Evolutionary conservation across 345 rosid species (phyloP), one percentile per base, ranked within the genome.

Genomic region (Citrus sp.): DNA sequence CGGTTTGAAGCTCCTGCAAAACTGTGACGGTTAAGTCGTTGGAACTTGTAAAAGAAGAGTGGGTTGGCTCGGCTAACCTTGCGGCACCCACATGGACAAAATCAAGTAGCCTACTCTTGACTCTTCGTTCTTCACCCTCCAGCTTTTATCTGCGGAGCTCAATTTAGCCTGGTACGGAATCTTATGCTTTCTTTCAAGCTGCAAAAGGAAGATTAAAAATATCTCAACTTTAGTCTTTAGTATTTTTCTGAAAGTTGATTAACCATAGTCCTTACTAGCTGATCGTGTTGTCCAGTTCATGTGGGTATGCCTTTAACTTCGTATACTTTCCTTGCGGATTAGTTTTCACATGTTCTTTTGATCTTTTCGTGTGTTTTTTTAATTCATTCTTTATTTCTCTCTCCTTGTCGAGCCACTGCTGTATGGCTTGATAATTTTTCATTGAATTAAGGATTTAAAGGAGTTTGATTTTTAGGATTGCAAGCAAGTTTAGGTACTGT

Each of bases 241-340:
- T 74, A 40, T 42, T 40, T 74, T 32, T 27, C 1, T 10, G 28
- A 19, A 12, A 74, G 35, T 24, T 27, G 77, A 25, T 62, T 42
- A 38, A 62, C 2, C 34, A 7, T 19, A 28, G 28, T 13, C 9
- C 24, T 40, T 14, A 6, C 9, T 42, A n/a, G 38, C 3, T 49
- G 30, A 22, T 75, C 32, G 25, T 7, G 34, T 62, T 42, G 46
- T 28, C 64, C 74, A 8, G 24, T 64, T 6, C 61, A 49, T 13
- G 10, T 65, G 42, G 78, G 72, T 75, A 75, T 8, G 70, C 65
- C 24, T 49, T 59, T 14, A 75, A 70, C 32, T 49, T 30, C 24
- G n/a, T 64, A 64, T 64, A 4, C 78, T 64, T 64, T 49, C 25
- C 69, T 61, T 51, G 16, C 12, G 1, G n/a, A 4, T 30, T 51